Conservation (phyloP, 139 green algal genomes). For the Volvox reticuliferus region DNA sequence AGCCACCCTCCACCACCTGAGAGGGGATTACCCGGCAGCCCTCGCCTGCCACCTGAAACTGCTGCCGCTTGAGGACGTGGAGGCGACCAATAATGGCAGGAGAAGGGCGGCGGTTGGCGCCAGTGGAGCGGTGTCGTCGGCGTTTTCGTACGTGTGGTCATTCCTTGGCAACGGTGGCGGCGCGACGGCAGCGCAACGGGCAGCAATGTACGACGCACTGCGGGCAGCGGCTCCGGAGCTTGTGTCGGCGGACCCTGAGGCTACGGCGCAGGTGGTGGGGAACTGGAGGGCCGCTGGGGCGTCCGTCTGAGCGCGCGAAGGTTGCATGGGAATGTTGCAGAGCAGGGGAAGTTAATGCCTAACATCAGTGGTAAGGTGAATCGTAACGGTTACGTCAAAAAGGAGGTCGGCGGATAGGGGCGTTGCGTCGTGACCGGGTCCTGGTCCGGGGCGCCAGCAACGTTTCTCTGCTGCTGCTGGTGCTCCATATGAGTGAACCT, state of each 20-base stretch:
- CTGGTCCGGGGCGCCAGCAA: no score
- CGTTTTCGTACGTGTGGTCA: constrained; percentile 4
- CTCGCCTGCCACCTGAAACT: constrained; percentile 45
- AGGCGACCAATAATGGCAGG: neutral
- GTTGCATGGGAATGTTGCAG: no score
- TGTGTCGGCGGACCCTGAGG: constrained; percentile 40
- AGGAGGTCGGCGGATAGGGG: no score
- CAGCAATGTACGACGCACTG: constrained; percentile 21
- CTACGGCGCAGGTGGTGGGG: constrained; percentile 48
- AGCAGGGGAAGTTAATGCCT: no score
- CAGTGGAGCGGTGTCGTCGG: neutral
- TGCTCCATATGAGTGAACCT: no score
- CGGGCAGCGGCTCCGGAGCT: constrained; percentile 42
- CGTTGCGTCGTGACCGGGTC: no score
- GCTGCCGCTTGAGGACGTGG: neutral
- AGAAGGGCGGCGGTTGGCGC: neutral
- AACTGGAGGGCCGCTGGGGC: no score
- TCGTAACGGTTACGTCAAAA: no score
- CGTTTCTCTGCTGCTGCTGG: no score
- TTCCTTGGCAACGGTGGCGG: constrained; percentile 24
- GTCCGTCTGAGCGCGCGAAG: no score
- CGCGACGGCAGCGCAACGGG: constrained; percentile 7
- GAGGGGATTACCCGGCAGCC: constrained; percentile 48
- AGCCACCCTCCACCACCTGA: constrained; percentile 60
- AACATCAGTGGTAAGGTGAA: no score